Base-by-base conservation (phyloP, 441 rosid species). In the Jatropha multifida region DNA sequence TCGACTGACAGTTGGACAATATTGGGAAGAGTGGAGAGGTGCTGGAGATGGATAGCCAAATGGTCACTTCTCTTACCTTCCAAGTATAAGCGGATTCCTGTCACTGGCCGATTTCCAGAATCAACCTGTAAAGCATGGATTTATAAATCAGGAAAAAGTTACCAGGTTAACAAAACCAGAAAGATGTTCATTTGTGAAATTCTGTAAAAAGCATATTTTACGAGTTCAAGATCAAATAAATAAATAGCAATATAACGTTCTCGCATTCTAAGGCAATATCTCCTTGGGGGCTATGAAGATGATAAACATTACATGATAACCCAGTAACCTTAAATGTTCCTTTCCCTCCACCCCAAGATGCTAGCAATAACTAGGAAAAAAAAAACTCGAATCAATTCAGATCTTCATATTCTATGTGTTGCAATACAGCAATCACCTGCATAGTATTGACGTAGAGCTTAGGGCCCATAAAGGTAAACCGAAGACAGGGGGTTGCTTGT, bases 1-100 rank as follows among this genome's bases (percentile, higher is more conserved):
- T 92, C 92, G 46, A 90, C 87, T 3, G 86, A 79, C 74, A 92
- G 90, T 55, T 89, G 90, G 65, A 93, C 84, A 71, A 79, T 84
- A 65, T 71, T 81, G 1, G 98, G 99, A 75, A 87, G 87, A 32
- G 83, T 59, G 3, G 92, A 81, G 78, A 95, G 98, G 76, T 95
- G 99, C 81, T 93, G 98, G 65, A 96, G 89, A 81, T 96, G 98
- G 80, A 96, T 83, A 14, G 97, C 95, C 77, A 93, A 79, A 83
- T 93, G 94, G 83, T 96, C 86, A 32, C 94, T 87, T 85, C 87
- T 90, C 89, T 90, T 96, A 51, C 97, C 99, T 76, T 96, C 98
- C 74, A 95, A 86, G 83, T 90, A 92, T 77, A 96, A 75, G 18
- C 97, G 95, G 73, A 96, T 76, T 74, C 98, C 98, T 1, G 97